Conservation (phyloP, 1,284 basidiomycete genomes). For the Volvariella surrecta region DNA sequence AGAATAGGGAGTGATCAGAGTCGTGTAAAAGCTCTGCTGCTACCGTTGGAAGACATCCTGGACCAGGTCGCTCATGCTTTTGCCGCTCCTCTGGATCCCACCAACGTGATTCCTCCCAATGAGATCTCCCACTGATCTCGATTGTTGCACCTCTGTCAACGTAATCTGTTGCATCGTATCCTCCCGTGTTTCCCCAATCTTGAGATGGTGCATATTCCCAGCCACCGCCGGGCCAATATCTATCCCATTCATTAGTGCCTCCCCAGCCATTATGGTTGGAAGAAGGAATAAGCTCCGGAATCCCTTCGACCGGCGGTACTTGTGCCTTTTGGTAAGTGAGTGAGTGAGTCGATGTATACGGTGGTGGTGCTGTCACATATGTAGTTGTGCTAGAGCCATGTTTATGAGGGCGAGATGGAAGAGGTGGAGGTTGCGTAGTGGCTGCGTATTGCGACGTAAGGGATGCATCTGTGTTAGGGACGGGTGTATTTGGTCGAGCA, state of each 20-base stretch:
- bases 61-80: conserved; percentile 44
- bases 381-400: conserved; percentile 33
- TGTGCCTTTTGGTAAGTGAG: conserved; percentile 35
- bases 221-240: conserved; percentile 12
- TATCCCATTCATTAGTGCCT: conserved; percentile 9
- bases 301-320: conserved; percentile 25
- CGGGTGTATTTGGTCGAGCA: conserved; percentile 30
- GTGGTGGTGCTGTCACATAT: conserved; percentile 24
- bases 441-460: conserved; percentile 13
- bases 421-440: conserved; percentile 19
- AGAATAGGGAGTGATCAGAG: conserved; percentile 60
- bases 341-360: conserved; percentile 20
- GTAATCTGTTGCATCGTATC: conserved; percentile 20
- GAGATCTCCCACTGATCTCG: conserved; percentile 46
- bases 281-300: conserved; percentile 23
- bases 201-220: conserved; percentile 6
- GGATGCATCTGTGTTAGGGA: conserved; percentile 29
- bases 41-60: conserved; percentile 57
- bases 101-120: conserved; percentile 55
- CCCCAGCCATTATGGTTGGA: conserved; percentile 11
- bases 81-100: conserved; percentile 45
- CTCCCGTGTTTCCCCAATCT: conserved; percentile 7
- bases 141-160: conserved; percentile 13
- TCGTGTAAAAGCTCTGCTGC: conserved; percentile 59
- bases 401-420: conserved; percentile 26